Conservation (phyloP, 192 early-diverging fungal species). For the Linnemannia schmuckeri region DNA sequence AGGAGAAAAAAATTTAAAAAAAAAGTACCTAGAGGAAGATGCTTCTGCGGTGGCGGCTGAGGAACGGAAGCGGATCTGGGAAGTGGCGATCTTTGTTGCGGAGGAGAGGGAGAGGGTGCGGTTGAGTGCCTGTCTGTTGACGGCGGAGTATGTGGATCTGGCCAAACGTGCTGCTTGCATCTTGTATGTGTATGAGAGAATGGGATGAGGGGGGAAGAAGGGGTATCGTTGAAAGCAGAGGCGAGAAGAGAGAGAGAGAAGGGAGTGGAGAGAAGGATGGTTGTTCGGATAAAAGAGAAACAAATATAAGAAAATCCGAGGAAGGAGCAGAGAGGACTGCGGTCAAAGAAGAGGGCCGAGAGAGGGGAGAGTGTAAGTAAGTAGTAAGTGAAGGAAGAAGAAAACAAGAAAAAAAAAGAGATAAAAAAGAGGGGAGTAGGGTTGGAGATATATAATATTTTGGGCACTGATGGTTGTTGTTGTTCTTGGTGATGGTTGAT, state of each 20-base stretch:
- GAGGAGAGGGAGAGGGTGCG: constrained; percentile 22
- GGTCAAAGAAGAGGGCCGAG: background rate
- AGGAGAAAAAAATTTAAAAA: background rate
- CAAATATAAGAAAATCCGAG: background rate
- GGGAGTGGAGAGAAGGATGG: background rate
- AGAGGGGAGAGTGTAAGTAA: background rate
- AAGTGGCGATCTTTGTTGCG: constrained; percentile 34
- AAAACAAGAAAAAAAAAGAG: constrained; percentile 12
- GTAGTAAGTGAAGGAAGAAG: background rate
- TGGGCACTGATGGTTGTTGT: background rate
- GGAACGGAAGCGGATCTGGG: constrained; percentile 46
- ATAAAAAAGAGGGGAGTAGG: background rate
- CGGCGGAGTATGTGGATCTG: constrained; percentile 39
- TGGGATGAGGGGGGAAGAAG: background rate
- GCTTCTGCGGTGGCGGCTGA: constrained; percentile 45
- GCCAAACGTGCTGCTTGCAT: constrained; percentile 52
- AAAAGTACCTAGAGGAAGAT: constrained; percentile 20
- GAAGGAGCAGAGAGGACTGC: background rate
- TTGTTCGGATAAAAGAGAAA: background rate
- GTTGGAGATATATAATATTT: background rate
- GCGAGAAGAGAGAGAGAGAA: background rate
- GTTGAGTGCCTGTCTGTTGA: constrained; percentile 15
- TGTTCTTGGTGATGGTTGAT: background rate
- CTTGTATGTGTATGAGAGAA: background rate
- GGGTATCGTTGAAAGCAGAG: background rate